Evolutionary conservation across 345 rosid species (phyloP), one percentile per base, ranked within the genome.

Genomic region (Gossypium thurberi): DNA sequence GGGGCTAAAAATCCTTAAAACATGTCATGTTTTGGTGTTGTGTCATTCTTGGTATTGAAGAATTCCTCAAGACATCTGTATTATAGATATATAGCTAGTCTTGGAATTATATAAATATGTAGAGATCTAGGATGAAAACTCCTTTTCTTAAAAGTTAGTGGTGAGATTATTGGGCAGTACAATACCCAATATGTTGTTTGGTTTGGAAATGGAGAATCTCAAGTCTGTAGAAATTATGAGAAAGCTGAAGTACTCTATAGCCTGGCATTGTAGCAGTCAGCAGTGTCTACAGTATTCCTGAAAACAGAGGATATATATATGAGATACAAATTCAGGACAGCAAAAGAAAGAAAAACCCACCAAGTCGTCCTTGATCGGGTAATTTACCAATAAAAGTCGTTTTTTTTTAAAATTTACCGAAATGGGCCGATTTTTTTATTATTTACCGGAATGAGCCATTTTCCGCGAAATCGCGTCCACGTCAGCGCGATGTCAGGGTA

Each of bases 231-330:
- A 51, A 57, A 50, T 25, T 26, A 50, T 50, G 17, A 68, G 59
- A 69, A 69, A 28, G 72, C 47, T 51, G 60, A 50, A 28, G 59
- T 28, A 69, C 37, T 58, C 63, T 25, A 12, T 58, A 58, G 25
- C n/a, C 63, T 58, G 63, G 37, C 63, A 69, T 28, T 26, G 6
- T 28, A 51, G 44, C 72, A 69, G 72, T 10, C 14, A 17, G 44
- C 72, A 69, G 60, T 17, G 47, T 69, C 60, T 25, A 51, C 60
- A 69, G n/a, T 69, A 59, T 59, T 59, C 72, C 72, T 28, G 72
- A 51, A 51, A 69, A 17, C 21, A 69, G 60, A 51, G 44, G 46
- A 51, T 46, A 69, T 33, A 33, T 4, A 4, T 33, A 33, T 33
- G 4, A 69, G 72, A 69, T 51, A 10, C 48, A 70, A 70, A 40